Percentiles rank a stretch among this genome's conserved stretches.
phyloP scores from a whole-genome alignment of 2,329 filamentous ascomycete genomes.

The Pseudocercospora musae region DNA sequence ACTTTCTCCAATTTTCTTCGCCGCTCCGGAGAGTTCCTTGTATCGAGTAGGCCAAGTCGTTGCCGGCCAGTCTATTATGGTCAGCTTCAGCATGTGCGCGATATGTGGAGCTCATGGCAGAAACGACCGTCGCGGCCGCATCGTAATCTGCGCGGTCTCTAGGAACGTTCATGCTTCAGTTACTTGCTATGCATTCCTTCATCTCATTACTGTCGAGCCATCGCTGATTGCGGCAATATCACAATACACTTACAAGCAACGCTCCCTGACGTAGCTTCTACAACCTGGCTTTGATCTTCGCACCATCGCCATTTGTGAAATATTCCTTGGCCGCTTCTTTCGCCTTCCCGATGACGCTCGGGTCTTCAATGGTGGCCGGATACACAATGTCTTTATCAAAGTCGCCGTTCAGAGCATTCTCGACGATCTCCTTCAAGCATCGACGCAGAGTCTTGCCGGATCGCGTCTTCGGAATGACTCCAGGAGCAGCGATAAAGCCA shows the following conservation, averaged over 20 bases:
- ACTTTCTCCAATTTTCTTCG: too few relatives aligned
- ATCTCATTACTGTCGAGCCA: not conserved
- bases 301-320: conserved; percentile 52
- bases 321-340: conserved; percentile 70
- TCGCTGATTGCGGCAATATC: not conserved
- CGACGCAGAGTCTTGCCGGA: conserved; percentile 87
- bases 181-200: not conserved
- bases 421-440: conserved; percentile 76
- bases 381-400: conserved; percentile 69
- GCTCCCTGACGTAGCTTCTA: conserved; percentile 8
- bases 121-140: too few relatives aligned
- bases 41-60: too few relatives aligned
- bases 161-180: not conserved
- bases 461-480: conserved; percentile 87
- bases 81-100: too few relatives aligned
- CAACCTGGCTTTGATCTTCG: conserved; percentile 36
- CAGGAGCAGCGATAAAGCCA: conserved; percentile 77
- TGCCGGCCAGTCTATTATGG: too few relatives aligned
- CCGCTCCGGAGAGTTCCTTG: too few relatives aligned
- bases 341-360: conserved; percentile 69
- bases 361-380: conserved; percentile 83
- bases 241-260: not conserved
- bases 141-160: too few relatives aligned
- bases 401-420: conserved; percentile 73
- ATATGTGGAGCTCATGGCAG: too few relatives aligned